These are phyloP conservation scores for Crotalaria pallida DNA, from an alignment of 306 rosid species.

Conservation along the genomic window DNA sequence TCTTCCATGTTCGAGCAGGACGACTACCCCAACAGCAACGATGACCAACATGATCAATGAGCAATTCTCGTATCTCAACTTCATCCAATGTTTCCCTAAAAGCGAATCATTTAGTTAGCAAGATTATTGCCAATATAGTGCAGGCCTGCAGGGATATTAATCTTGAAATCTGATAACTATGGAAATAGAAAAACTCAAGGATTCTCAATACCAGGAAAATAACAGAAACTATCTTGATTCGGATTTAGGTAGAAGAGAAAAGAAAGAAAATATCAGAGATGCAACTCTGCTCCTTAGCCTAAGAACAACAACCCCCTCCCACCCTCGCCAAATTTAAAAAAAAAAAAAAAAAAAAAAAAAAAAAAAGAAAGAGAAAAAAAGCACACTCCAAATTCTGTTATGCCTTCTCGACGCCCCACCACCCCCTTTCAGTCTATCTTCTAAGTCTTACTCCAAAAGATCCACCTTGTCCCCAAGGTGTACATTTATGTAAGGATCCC, in stretches of 20 bases:
- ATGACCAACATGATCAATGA: slow-evolving; percentile 93
- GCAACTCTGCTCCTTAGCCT: not conserved
- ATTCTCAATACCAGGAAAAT: not conserved
- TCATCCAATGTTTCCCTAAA: slow-evolving; percentile 69
- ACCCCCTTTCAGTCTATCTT: not conserved
- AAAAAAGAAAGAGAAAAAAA: no score
- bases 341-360: no score
- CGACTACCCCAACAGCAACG: slow-evolving; percentile 98
- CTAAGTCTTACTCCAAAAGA: not conserved
- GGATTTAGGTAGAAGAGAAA: not conserved
- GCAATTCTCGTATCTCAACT: slow-evolving; percentile 90
- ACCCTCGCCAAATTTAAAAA: no score
- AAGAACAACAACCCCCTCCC: no score
- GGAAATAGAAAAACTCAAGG: not conserved
- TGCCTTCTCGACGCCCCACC: not conserved
- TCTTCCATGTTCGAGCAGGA: slow-evolving; percentile 96
- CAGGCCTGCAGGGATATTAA: not conserved
- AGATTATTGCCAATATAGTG: not conserved
- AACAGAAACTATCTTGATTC: not conserved
- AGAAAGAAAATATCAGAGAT: not conserved
- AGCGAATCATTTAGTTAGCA: slow-evolving; percentile 10
- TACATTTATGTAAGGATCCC: not conserved
- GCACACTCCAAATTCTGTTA: not conserved
- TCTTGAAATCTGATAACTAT: not conserved
- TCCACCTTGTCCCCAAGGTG: not conserved